phyloP scores from a whole-genome alignment of 805 yeast species.

The Candida xyloterini region DNA sequence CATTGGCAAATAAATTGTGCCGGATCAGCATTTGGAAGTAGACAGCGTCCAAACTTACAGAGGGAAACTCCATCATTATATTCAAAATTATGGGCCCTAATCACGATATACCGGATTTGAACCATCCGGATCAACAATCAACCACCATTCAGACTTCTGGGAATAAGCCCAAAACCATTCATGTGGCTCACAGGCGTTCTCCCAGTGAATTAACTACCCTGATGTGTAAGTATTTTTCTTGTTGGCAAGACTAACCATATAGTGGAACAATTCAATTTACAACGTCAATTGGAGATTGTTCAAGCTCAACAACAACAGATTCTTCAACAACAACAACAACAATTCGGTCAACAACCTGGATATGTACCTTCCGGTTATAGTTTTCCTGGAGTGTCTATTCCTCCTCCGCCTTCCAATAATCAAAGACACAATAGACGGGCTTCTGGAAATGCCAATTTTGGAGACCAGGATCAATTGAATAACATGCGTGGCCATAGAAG shows the following conservation, averaged over 20 bases:
- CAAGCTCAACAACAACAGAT: conserved; percentile 92
- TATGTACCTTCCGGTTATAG: conserved; percentile 20
- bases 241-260: conserved; percentile 12
- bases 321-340: conserved; percentile 67
- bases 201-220: conserved; percentile 92
- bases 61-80: conserved; percentile 7
- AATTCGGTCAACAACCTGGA: conserved; percentile 31
- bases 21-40: not conserved
- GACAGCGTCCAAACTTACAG: not conserved
- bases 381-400: conserved; percentile 18
- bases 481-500: conserved; percentile 41
- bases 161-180: conserved; percentile 56
- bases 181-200: conserved; percentile 94
- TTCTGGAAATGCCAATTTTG: conserved; percentile 24
- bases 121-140: conserved; percentile 18
- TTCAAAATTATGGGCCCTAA: conserved; percentile 11
- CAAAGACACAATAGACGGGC: conserved; percentile 32
- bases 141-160: conserved; percentile 34
- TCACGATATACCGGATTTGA: conserved; percentile 13
- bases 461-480: conserved; percentile 15
- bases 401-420: conserved; percentile 28
- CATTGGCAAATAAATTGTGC: conserved; percentile 3
- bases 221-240: conserved; percentile 53
- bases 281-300: conserved; percentile 87
- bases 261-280: conserved; percentile 83